Conservation (phyloP, 192 early-diverging fungal species). For the Piromyces finnis region DNA sequence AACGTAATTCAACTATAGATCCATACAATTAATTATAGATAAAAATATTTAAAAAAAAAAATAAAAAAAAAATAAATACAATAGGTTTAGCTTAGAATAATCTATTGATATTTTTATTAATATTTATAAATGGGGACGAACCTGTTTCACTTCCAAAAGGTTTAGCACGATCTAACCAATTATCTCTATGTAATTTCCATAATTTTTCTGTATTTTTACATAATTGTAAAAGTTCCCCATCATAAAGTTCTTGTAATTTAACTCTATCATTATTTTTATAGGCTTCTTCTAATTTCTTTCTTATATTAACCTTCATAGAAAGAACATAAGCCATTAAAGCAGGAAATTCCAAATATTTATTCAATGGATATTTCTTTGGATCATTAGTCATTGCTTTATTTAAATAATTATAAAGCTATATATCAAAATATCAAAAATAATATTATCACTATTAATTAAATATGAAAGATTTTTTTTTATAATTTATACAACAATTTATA, state of each 20-base stretch:
- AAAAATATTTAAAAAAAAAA: no score
- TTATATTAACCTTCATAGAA: constrained; percentile 48
- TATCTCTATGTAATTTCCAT: constrained; percentile 59
- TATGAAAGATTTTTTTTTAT: no score
- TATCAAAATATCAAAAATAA: no score
- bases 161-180: constrained; percentile 63
- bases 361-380: constrained; percentile 41
- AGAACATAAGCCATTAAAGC: constrained; percentile 47
- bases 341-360: constrained; percentile 45
- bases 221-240: constrained; percentile 31
- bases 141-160: constrained; percentile 64
- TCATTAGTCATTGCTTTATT: constrained; percentile 19
- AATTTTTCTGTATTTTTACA: constrained; percentile 45
- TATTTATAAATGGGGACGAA: no score
- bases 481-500: no score
- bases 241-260: constrained; percentile 29
- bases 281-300: constrained; percentile 35
- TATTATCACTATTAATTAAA: no score
- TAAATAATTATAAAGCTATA: constrained; percentile 29
- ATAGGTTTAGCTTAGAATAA: no score
- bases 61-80: no score
- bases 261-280: constrained; percentile 32
- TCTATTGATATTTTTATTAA: no score
- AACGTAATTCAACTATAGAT: constrained; percentile 51
- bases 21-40: no score